These are phyloP conservation scores for Aspergillus fischeri DNA, from an alignment of 2,329 filamentous ascomycete genomes.

Conservation along the genomic window DNA sequence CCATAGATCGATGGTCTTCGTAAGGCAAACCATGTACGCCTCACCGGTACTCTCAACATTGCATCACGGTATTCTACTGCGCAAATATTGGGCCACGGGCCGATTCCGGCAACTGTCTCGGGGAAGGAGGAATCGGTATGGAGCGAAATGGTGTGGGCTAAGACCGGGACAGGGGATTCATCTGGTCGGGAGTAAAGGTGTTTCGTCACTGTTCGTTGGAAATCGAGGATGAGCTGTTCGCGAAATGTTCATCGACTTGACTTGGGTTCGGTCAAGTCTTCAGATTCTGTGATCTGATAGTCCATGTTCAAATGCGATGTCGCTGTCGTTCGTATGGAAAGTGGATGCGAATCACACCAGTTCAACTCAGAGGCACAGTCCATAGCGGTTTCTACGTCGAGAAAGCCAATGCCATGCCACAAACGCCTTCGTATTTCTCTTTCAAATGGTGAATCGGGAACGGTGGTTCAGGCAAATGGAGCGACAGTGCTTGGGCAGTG, in stretches of 20 bases:
- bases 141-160: too few relatives aligned
- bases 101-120: conserved; percentile 2
- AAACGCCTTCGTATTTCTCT: conserved; percentile 28
- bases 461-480: conserved; percentile 25
- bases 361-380: conserved; percentile 31
- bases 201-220: conserved; percentile 17
- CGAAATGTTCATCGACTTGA: conserved; percentile 21
- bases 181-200: conserved; percentile 18
- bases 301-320: conserved; percentile 24
- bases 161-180: too few relatives aligned
- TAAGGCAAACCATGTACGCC: conserved; percentile 25
- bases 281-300: conserved; percentile 10
- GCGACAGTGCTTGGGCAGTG: conserved; percentile 28
- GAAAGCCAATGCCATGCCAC: conserved; percentile 27
- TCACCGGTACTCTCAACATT: conserved; percentile 8
- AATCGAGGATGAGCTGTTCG: conserved; percentile 23
- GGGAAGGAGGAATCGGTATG: neutral
- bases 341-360: conserved; percentile 25
- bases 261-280: conserved; percentile 23
- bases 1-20: conserved; percentile 21
- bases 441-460: conserved; percentile 27
- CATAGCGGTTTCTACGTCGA: conserved; percentile 27
- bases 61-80: conserved; percentile 16
- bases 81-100: conserved; percentile 22
- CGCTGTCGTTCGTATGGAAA: conserved; percentile 26